These are phyloP conservation scores for Pelargonium citronellum DNA, from an alignment of 441 rosid genomes.

Conservation along the genomic window DNA sequence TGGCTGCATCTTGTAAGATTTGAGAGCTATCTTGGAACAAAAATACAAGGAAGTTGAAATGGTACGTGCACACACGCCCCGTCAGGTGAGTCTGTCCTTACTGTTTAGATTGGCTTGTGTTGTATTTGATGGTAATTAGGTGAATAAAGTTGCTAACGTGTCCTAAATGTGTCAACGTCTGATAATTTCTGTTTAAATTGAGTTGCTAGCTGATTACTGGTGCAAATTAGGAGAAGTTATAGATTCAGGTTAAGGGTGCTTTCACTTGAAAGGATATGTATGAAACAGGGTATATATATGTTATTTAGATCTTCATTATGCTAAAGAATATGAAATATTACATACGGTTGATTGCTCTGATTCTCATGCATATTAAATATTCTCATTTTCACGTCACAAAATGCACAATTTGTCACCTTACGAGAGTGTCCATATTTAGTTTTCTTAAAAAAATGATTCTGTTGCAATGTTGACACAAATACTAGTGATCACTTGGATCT, in stretches of 20 bases:
- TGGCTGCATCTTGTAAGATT: background rate
- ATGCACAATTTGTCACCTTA: background rate
- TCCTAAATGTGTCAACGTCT: background rate
- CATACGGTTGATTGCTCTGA: background rate
- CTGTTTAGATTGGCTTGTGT: constrained; percentile 44
- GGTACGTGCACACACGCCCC: background rate
- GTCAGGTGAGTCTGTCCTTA: background rate
- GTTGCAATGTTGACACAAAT: background rate
- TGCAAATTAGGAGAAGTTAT: background rate
- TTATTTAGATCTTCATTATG: too few relatives aligned
- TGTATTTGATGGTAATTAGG: constrained; percentile 31
- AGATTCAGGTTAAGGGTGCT: background rate
- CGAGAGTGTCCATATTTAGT: background rate
- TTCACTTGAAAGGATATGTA: background rate
- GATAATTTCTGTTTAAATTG: background rate
- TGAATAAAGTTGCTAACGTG: constrained; percentile 25
- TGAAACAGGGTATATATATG: too few relatives aligned
- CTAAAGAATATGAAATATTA: too few relatives aligned
- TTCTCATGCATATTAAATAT: constrained; percentile 1
- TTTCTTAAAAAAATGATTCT: background rate
- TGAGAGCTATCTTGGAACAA: background rate
- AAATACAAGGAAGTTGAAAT: background rate
- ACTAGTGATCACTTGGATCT: background rate
- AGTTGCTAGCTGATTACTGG: background rate
- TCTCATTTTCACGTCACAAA: background rate